Evolutionary conservation across 169 alveolate species (phyloP).

Genomic region (Toxoplasma gondii): DNA sequence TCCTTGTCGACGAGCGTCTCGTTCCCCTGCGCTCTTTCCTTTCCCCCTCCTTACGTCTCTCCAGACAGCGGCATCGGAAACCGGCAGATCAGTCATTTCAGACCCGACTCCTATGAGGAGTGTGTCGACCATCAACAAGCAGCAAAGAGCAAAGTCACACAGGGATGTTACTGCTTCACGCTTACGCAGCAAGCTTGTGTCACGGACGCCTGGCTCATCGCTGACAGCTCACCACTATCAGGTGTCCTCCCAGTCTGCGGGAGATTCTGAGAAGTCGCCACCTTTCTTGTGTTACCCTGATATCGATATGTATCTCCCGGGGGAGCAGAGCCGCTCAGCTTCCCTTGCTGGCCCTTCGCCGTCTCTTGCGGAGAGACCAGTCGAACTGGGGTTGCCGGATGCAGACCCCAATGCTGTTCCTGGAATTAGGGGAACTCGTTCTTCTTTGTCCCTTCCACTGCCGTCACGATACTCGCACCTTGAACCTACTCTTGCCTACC

Average conservation of each 20-base stretch:
- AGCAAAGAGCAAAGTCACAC: neutral
- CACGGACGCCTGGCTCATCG: neutral
- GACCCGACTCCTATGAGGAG: neutral
- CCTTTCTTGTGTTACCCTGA: neutral
- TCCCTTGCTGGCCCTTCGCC: neutral
- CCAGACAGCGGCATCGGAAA: neutral
- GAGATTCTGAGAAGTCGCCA: neutral
- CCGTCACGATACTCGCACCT: neutral
- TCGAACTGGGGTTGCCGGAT: neutral
- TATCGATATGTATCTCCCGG: neutral
- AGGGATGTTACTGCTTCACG: neutral
- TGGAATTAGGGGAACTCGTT: neutral
- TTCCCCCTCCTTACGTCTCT: neutral
- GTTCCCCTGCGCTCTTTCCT: neutral
- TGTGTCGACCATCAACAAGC: neutral
- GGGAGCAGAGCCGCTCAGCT: neutral
- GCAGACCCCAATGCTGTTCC: neutral
- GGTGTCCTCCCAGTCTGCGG: neutral
- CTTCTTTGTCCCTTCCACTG: neutral
- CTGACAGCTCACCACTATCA: neutral
- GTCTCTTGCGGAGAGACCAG: neutral
- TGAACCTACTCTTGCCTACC: neutral
- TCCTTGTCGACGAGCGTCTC: neutral
- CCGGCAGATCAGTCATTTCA: neutral
- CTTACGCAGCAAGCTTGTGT: neutral